These are phyloP conservation scores for Eremomyces bilateralis DNA, from an alignment of 495 filamentous ascomycete genomes.

Conservation along the genomic window DNA sequence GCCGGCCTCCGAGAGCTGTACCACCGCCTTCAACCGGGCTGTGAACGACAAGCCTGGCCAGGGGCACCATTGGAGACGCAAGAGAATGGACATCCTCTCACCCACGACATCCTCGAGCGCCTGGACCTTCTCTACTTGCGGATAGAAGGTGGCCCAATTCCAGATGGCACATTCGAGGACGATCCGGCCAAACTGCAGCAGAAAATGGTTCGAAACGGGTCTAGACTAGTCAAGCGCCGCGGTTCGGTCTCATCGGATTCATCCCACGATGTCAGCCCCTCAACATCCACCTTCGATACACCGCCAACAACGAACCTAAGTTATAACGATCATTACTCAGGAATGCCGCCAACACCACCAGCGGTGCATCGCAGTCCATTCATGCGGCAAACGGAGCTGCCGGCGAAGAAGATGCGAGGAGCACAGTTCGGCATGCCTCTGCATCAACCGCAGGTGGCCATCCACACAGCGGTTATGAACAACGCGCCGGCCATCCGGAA, in stretches of 20 bases:
- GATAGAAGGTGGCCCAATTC: conserved; percentile 15
- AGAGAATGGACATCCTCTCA: conserved; percentile 36
- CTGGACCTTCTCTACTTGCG: conserved; percentile 30
- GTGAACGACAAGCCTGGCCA: conserved; percentile 34
- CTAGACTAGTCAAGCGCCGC: conserved; percentile 27
- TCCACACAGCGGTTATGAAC: no score
- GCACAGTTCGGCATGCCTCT: no score
- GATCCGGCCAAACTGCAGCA: conserved; percentile 32
- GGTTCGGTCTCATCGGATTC: conserved; percentile 34
- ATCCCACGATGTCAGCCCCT: no score
- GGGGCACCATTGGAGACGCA: conserved; percentile 30
- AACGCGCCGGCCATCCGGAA: no score
- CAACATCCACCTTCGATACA: no score
- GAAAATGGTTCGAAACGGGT: conserved; percentile 27
- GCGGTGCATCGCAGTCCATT: no score
- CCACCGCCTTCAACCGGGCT: conserved; percentile 24
- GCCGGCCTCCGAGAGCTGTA: conserved; percentile 40
- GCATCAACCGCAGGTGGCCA: no score
- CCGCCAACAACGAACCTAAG: no score
- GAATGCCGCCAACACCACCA: no score
- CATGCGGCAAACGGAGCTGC: no score
- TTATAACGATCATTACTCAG: no score
- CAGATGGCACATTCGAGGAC: conserved; percentile 27
- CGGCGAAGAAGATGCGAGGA: no score
- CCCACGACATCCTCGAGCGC: conserved; percentile 39